Conservation (phyloP, 2,329 filamentous ascomycete genomes). For the Mycosphaerella sp. region DNA sequence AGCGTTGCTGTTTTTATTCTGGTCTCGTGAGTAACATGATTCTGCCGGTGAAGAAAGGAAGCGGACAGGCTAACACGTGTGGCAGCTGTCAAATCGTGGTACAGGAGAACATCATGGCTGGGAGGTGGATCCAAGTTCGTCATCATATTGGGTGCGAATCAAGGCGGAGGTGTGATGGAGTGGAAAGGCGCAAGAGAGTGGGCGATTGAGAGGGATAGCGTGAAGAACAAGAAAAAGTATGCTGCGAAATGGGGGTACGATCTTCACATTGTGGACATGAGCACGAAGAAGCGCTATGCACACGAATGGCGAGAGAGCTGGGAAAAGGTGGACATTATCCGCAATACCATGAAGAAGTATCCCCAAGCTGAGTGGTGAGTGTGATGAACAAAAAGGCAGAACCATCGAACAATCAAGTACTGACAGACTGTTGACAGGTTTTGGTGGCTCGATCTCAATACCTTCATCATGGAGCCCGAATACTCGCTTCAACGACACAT, state of each 20-base stretch:
- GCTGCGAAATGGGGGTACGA: constrained; percentile 86
- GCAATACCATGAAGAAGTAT: constrained; percentile 84
- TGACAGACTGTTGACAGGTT: constrained; percentile 56
- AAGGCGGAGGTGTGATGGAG: constrained; percentile 96
- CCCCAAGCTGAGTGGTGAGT: constrained; percentile 90
- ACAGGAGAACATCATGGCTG: constrained; percentile 64
- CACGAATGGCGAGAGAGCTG: constrained; percentile 99
- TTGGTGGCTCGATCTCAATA: constrained; percentile 98
- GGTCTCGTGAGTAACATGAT: constrained; percentile 21
- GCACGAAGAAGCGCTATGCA: constrained; percentile 95
- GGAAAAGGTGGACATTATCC: constrained; percentile 96
- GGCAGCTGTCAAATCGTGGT: constrained; percentile 53
- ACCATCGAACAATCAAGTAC: neutral
- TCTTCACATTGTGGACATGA: constrained; percentile 95
- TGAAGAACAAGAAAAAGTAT: constrained; percentile 91
- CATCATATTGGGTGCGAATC: constrained; percentile 85
- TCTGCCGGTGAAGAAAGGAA: neutral
- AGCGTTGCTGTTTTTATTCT: constrained; percentile 23
- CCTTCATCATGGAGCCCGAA: constrained; percentile 92
- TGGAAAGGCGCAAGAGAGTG: constrained; percentile 97
- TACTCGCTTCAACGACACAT: constrained; percentile 86
- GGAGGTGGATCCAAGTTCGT: constrained; percentile 89
- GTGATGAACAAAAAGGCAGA: no score
- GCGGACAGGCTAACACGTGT: constrained; percentile 16
- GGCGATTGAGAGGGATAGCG: constrained; percentile 95